These are phyloP conservation scores for Baudoinia panamericana DNA, from an alignment of 495 filamentous ascomycete genomes.

Conservation along the genomic window DNA sequence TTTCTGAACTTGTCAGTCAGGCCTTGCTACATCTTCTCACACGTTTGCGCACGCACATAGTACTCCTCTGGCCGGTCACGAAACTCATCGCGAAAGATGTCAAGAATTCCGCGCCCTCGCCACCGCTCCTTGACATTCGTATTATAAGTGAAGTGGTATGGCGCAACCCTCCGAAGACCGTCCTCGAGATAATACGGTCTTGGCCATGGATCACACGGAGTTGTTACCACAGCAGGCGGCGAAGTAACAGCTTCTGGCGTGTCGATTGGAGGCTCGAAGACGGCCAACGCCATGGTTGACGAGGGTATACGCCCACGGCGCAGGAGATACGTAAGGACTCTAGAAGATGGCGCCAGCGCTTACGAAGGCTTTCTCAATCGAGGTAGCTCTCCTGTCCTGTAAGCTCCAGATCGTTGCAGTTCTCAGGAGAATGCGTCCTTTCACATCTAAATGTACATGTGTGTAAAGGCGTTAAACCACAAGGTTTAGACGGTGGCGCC, in stretches of 20 bases:
- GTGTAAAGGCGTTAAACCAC: too few species aligned
- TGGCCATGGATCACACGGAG: slow-evolving; percentile 54
- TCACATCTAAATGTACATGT: too few species aligned
- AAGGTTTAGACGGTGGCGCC: background rate
- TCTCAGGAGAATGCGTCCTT: too few species aligned
- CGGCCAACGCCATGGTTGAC: slow-evolving; percentile 44
- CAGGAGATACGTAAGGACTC: slow-evolving; percentile 45
- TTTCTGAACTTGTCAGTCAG: slow-evolving; percentile 37
- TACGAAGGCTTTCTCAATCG: background rate
- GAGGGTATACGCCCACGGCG: slow-evolving; percentile 38
- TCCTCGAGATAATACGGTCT: slow-evolving; percentile 65
- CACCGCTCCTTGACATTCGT: slow-evolving; percentile 80
- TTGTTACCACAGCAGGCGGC: slow-evolving; percentile 43
- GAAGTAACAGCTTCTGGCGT: slow-evolving; percentile 17
- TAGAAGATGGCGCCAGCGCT: slow-evolving; percentile 47
- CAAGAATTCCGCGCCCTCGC: slow-evolving; percentile 59
- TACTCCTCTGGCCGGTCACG: slow-evolving; percentile 76
- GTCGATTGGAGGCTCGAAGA: slow-evolving; percentile 28
- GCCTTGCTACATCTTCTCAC: background rate
- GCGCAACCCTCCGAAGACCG: slow-evolving; percentile 66
- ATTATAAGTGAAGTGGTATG: slow-evolving; percentile 90
- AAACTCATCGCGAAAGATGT: slow-evolving; percentile 76
- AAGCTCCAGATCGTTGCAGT: too few species aligned
- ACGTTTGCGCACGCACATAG: slow-evolving; percentile 43
- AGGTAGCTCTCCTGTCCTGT: too few species aligned